A percentile compares a stretch with the other conserved stretches of the same genome.
phyloP scores from a whole-genome alignment of 169 alveolate genomes.

The Toxoplasma gondii region DNA sequence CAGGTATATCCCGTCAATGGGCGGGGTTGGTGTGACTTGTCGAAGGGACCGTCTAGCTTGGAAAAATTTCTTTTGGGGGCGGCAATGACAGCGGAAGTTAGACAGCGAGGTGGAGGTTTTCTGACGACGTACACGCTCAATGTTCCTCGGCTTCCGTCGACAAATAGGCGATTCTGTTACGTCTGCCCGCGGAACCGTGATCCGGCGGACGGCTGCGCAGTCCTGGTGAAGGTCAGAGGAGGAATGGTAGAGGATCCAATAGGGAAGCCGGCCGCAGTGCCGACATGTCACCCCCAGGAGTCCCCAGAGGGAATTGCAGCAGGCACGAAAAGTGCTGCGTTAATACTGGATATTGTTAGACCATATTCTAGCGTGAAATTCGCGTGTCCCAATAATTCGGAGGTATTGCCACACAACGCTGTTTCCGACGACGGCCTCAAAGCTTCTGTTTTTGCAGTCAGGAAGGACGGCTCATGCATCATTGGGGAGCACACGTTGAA shows the following conservation, averaged over 20 bases:
- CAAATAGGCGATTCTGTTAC: not conserved
- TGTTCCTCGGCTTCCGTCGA: not conserved
- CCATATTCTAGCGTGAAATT: not conserved
- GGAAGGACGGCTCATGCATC: not conserved
- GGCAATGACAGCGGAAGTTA: not conserved
- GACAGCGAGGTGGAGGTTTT: not conserved
- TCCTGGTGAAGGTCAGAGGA: not conserved
- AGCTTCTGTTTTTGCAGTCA: not conserved
- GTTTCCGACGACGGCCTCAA: not conserved
- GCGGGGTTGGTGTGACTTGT: not conserved
- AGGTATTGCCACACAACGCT: not conserved
- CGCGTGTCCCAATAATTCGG: not conserved
- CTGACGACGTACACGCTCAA: not conserved
- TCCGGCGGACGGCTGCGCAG: not conserved
- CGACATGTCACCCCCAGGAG: not conserved
- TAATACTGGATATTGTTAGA: not conserved
- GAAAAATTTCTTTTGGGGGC: not conserved
- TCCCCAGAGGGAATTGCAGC: not conserved
- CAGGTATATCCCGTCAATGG: not conserved
- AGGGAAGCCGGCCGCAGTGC: not conserved
- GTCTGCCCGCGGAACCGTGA: not conserved
- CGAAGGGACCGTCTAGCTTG: not conserved
- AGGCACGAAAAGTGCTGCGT: not conserved
- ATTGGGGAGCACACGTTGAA: not conserved
- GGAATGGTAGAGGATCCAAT: not conserved